phyloP scores from a whole-genome alignment of 345 rosid genomes.

The Odontarrhena argentea region DNA sequence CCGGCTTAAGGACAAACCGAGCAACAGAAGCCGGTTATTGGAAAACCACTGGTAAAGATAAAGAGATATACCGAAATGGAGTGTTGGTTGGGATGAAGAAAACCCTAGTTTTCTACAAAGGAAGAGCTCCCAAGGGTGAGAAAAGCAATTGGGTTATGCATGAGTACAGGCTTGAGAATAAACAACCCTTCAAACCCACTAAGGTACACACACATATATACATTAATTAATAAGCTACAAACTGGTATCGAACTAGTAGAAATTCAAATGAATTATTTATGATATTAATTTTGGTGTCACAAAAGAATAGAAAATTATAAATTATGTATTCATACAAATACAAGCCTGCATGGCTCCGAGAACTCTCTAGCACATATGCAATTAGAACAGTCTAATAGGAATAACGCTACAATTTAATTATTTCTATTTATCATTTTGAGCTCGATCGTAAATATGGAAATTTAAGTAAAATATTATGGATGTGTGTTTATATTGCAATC shows the following conservation, averaged over 20 bases:
- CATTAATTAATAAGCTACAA: no score
- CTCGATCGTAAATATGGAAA: no score
- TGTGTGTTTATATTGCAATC: no score
- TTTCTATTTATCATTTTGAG: no score
- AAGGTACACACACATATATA: constrained; percentile 47
- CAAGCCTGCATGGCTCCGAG: no score
- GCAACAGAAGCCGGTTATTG: constrained; percentile 96
- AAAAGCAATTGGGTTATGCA: constrained; percentile 99
- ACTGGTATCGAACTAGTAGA: not conserved
- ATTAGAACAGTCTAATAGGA: no score
- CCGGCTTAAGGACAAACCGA: constrained; percentile 92
- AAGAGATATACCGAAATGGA: constrained; percentile 66
- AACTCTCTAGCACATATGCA: no score
- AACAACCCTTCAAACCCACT: constrained; percentile 59
- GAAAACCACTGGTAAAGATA: constrained; percentile 96
- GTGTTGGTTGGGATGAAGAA: constrained; percentile 91
- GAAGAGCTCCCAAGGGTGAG: constrained; percentile 94
- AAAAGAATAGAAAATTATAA: not conserved
- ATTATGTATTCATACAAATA: no score
- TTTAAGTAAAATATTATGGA: no score
- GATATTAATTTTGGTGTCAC: not conserved
- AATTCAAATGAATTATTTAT: not conserved
- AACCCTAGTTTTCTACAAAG: constrained; percentile 91
- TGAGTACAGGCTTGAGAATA: constrained; percentile 82
- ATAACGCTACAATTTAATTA: no score